A percentile compares a stretch with the other conserved stretches of the same genome.
Evolutionary conservation across 164 flowering plant genomes (phyloP).

Genomic region (Sextonia rubra): DNA sequence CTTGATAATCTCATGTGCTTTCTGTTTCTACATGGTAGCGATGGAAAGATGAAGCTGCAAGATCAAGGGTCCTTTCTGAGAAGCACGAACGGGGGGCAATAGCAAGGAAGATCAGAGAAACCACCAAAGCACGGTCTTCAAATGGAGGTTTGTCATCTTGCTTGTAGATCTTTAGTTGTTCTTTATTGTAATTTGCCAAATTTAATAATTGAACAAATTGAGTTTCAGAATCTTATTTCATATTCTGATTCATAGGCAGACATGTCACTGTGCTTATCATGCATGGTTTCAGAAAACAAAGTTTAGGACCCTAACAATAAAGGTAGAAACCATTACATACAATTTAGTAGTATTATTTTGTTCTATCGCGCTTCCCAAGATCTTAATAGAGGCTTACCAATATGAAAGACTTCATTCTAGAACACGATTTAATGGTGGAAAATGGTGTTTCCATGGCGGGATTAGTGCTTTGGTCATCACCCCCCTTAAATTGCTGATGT

Average conservation of each 20-base stretch:
- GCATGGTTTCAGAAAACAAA: too few relatives aligned
- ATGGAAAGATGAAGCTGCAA: conserved; percentile 56
- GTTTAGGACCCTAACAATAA: too few relatives aligned
- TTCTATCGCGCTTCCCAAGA: too few relatives aligned
- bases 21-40: conserved; percentile 17
- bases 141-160: conserved; percentile 24
- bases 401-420: too few relatives aligned
- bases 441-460: too few relatives aligned
- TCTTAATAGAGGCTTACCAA: too few relatives aligned
- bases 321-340: too few relatives aligned
- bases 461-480: too few relatives aligned
- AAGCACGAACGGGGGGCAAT: conserved; percentile 53
- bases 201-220: neutral
- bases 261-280: neutral
- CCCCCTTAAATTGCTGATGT: too few relatives aligned
- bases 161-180: neutral
- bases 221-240: neutral
- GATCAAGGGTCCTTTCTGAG: conserved; percentile 44
- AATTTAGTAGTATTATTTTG: too few relatives aligned
- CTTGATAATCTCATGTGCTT: neutral
- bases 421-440: too few relatives aligned
- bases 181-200: neutral
- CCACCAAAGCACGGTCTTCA: conserved; percentile 18
- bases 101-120: conserved; percentile 51
- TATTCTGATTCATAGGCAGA: neutral